Conservation (phyloP, 352 stramenopile species). For the Nothophytophthora sp. region DNA sequence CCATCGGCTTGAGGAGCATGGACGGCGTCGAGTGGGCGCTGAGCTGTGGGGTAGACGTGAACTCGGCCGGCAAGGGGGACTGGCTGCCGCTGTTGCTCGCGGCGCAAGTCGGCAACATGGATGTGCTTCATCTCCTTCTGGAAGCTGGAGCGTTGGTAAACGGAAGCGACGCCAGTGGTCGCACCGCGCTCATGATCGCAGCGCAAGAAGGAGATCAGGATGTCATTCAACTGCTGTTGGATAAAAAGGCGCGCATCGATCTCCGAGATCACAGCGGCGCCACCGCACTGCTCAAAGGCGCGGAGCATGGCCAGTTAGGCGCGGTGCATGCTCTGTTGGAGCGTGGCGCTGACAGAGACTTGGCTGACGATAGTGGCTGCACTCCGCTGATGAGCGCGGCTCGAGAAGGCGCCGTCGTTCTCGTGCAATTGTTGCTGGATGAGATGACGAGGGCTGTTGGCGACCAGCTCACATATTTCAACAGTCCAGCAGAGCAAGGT, state of each 20-base stretch:
- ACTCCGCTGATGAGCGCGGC: slow-evolving; percentile 3
- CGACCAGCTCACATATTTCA: too few relatives aligned
- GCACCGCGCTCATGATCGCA: slow-evolving; percentile 26
- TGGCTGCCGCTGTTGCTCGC: too few relatives aligned
- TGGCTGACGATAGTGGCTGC: not conserved
- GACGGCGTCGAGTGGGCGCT: too few relatives aligned
- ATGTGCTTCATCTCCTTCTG: too few relatives aligned
- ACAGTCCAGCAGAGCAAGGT: too few relatives aligned
- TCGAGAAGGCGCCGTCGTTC: too few relatives aligned
- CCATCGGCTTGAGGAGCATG: too few relatives aligned
- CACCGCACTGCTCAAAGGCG: slow-evolving; percentile 20
- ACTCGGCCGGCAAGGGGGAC: too few relatives aligned
- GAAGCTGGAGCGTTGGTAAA: slow-evolving; percentile 12
- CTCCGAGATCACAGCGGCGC: slow-evolving; percentile 13
- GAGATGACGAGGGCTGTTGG: too few relatives aligned
- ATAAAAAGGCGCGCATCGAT: slow-evolving; percentile 8
- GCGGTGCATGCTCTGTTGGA: slow-evolving; percentile 19
- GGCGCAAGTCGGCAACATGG: too few relatives aligned
- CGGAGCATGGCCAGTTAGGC: slow-evolving; percentile 11
- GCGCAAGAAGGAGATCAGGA: slow-evolving; percentile 21
- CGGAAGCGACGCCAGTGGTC: slow-evolving; percentile 17
- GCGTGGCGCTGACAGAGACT: slow-evolving; percentile 14
- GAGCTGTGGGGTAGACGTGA: too few relatives aligned
- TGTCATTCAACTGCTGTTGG: slow-evolving; percentile 16
- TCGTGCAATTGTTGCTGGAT: too few relatives aligned